phyloP scores from a whole-genome alignment of 352 stramenopile species.

The Pythium inflatum region DNA sequence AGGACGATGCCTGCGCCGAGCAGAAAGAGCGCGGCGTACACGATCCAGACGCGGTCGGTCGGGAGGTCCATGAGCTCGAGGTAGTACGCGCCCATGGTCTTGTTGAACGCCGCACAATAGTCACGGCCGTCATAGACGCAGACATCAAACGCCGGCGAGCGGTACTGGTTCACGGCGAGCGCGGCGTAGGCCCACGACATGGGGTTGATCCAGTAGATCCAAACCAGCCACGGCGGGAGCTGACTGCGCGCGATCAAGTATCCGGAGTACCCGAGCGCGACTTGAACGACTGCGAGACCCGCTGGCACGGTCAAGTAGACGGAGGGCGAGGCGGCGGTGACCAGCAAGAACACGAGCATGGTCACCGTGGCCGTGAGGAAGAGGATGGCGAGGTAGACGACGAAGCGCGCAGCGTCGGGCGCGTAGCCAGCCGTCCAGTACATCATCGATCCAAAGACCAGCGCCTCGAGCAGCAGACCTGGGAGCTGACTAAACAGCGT shows the following conservation, averaged over 20 bases:
- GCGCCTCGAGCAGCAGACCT: slow-evolving; percentile 46
- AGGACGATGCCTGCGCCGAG: not conserved
- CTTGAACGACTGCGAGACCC: slow-evolving; percentile 27
- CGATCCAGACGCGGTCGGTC: slow-evolving; percentile 32
- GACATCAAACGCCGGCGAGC: slow-evolving; percentile 21
- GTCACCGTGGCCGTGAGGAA: slow-evolving; percentile 48
- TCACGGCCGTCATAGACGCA: slow-evolving; percentile 35
- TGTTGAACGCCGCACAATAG: slow-evolving; percentile 25
- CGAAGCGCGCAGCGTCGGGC: slow-evolving; percentile 38
- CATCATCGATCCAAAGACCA: slow-evolving; percentile 71
- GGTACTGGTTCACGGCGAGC: slow-evolving; percentile 40
- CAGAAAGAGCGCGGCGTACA: slow-evolving; percentile 32
- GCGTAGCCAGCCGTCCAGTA: slow-evolving; percentile 74
- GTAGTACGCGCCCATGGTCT: slow-evolving; percentile 32
- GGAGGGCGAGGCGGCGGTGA: slow-evolving; percentile 31
- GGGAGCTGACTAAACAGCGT: slow-evolving; percentile 32
- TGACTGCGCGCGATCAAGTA: slow-evolving; percentile 41
- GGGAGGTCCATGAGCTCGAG: slow-evolving; percentile 32
- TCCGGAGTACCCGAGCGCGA: slow-evolving; percentile 44
- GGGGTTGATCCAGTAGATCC: slow-evolving; percentile 56
- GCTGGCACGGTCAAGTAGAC: slow-evolving; percentile 35
- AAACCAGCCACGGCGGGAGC: slow-evolving; percentile 44
- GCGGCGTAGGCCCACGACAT: slow-evolving; percentile 40
- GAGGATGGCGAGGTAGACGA: slow-evolving; percentile 66
- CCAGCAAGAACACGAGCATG: slow-evolving; percentile 38